Base-by-base conservation (phyloP, 2,329 filamentous ascomycete genomes). In the Phaeosphaeria sp. region DNA sequence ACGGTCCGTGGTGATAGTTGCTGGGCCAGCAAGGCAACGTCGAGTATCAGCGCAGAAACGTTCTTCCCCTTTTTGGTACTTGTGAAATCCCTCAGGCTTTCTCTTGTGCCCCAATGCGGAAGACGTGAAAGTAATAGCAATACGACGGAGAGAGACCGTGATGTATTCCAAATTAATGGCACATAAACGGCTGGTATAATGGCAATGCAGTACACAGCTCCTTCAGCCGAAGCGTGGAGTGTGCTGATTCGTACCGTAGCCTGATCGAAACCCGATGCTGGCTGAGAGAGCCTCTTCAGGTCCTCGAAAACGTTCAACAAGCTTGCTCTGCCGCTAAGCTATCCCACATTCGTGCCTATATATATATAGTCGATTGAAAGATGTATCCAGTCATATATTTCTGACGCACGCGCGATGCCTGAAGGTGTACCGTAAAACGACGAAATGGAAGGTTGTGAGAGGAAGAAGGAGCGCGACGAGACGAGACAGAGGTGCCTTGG, bases 401-500 rank as follows among this genome's bases (percentile, higher is more conserved):
- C 18, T 18, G 13, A 30, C 6, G 47, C 5, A 36, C 6, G 27
- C 20, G 15, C 13, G 25, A n/a, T 33, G 50, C 11, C 5, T 36
- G n/a, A 41, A 21, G 15, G 5, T n/a, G 49, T 27, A 58, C 49
- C 55, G 46, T 46, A 52, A 33, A 42, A 56, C 48, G 49, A 36
- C 25, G 41, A 36, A 43, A 33, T n/a, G 42, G 36, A 1, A 49
- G 27, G 17, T 18, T n/a, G 11, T 23, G 20, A 17, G 23, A 20
- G 46, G 25, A 49, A 43, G 49, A 51, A 21, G 52, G 51, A 52
- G 27, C 51, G 43, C 49, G 36, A 47, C n/a, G 55, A 67, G 36
- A 47, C n/a, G 55, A 67, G 63, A 66, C 64, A 58, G 62, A 62
- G 47, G 63, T 64, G 63, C 65, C 65, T 59, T 61, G 25, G 25